Percentiles rank a stretch among this genome's conserved stretches.
Conservation (phyloP, 176 grass and related monocot species). For the Calamus simplicifolius region DNA sequence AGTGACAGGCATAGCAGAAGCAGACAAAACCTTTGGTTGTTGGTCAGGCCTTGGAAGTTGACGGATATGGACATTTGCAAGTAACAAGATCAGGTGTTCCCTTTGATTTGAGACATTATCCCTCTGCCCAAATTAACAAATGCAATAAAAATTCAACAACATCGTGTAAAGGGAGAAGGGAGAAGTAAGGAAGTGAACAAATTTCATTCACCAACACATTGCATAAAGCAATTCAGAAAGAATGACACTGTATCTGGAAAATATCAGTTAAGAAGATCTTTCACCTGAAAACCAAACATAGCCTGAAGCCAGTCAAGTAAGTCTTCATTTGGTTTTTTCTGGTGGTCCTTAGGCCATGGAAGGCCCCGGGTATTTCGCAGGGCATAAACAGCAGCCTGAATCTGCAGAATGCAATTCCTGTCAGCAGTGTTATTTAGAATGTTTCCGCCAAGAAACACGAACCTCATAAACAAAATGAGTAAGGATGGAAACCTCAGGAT, state of each 20-base stretch:
- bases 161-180: no score
- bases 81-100: conserved; percentile 92
- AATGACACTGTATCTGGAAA: no score
- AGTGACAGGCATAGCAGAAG: background rate
- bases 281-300: conserved; percentile 97
- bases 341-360: conserved; percentile 81
- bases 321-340: conserved; percentile 59
- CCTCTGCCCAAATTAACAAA: conserved; percentile 34
- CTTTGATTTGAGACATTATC: conserved; percentile 94
- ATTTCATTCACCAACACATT: no score
- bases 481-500: conserved; percentile 49
- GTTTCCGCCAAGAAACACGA: no score
- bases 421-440: no score
- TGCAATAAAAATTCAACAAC: no score
- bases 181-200: no score
- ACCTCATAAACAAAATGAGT: background rate
- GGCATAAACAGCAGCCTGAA: conserved; percentile 71
- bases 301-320: conserved; percentile 95
- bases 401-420: conserved; percentile 27
- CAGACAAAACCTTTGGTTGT: conserved; percentile 64
- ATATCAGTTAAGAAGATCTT: no score
- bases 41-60: conserved; percentile 58
- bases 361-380: conserved; percentile 91
- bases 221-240: no score
- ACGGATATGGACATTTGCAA: conserved; percentile 80